A percentile compares a stretch with the other conserved stretches of the same genome.
phyloP scores from a whole-genome alignment of 148 eudicot genomes.

The Silene conica region DNA sequence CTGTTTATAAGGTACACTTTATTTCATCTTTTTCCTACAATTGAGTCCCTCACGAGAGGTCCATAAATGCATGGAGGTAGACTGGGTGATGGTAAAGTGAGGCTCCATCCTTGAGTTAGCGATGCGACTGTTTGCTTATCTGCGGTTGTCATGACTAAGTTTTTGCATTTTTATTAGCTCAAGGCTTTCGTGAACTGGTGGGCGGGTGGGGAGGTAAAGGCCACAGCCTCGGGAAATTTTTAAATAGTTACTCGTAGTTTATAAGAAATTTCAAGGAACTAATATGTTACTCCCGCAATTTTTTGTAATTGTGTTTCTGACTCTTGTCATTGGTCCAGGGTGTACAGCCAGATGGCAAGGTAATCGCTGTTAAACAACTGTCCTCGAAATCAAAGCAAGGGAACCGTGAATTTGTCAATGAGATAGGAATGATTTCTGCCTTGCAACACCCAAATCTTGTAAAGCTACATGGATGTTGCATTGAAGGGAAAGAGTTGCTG shows the following conservation, averaged over 20 bases:
- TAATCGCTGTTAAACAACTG: conserved; percentile 85
- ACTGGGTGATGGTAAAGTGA: too few relatives aligned
- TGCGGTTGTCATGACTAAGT: background rate
- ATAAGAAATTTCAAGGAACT: background rate
- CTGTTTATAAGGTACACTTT: conserved; percentile 69
- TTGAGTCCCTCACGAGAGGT: too few relatives aligned
- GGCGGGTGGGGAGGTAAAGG: too few relatives aligned
- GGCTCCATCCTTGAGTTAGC: too few relatives aligned
- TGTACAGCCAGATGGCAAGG: conserved; percentile 55
- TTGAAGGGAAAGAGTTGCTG: conserved; percentile 72
- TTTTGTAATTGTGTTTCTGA: background rate
- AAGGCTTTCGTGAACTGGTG: background rate
- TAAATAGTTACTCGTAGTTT: too few relatives aligned
- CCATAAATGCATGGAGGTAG: too few relatives aligned
- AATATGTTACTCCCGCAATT: background rate
- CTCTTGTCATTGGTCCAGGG: conserved; percentile 40
- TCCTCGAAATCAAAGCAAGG: conserved; percentile 84
- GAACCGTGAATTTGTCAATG: conserved; percentile 70
- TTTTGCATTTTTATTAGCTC: background rate
- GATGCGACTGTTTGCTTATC: background rate
- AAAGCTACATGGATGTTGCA: conserved; percentile 74
- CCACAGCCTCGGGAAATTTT: too few relatives aligned
- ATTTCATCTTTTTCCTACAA: too few relatives aligned
- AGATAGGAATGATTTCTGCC: conserved; percentile 86
- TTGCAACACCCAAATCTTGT: conserved; percentile 89